Evolutionary conservation across 805 yeast species (phyloP), one percentile per base, ranked within the genome.

Genomic region (Metschnikowia similis): DNA sequence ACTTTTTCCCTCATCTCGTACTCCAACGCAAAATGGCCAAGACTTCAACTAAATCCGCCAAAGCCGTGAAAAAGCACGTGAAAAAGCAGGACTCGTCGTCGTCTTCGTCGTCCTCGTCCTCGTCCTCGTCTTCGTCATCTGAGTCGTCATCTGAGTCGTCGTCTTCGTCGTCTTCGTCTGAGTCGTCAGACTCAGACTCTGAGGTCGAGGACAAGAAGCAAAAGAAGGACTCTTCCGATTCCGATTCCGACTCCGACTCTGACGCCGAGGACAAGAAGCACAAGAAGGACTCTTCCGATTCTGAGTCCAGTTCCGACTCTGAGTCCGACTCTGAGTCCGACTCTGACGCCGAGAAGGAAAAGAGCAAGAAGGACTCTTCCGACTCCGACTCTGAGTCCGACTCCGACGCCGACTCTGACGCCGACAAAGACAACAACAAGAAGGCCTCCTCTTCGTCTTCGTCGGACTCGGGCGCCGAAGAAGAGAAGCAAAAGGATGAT

Each of bases 21-120:
- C 43, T 16, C 40, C 44, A 68, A 27, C 41, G 4, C 40, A 38
- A 39, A 59, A 72, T 72, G 77, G 77, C 73, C 56, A 72, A 72
- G 60, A 56, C 74, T 53, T 57, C 69, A 38, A 59, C 63, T 46
- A 65, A 64, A 49, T 48, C 67, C 3, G 37, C 47, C 32, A 52
- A 51, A 48, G 45, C 48, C 35, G 50, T 45, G 38, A 46, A 35
- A 35, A 42, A 48, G 47, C 29, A 30, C 14, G 40, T 37, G 16
- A 13, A 34, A 16, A 31, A 48, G 5, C 26, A 47, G 35, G 47
- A 41, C 27, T 43, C 53, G 6, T 42, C 48, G 10, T 48, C 52
- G 7, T 43, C 50, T 1, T 47, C 50, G 3, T 51, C 56, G 28
- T 62, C 61, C 32, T 59, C 69, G 39, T 48, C 54, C 28, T 52